Evolutionary conservation across 345 rosid species (phyloP).

Genomic region (Gossypium bickii): DNA sequence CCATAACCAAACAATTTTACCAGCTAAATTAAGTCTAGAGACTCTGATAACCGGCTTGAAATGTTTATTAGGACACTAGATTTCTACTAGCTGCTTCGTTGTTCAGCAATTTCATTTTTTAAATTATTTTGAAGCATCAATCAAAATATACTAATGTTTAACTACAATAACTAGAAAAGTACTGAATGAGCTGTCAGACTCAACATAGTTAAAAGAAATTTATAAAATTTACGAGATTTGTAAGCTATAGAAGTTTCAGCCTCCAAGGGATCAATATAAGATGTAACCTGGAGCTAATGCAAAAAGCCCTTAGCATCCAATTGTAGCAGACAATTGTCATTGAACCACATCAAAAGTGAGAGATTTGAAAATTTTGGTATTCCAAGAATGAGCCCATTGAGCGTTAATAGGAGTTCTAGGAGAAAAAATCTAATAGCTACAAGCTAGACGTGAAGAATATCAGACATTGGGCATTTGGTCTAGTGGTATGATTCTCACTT

Average conservation of each 20-base stretch:
- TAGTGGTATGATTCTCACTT: too few species aligned
- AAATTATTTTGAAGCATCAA: neutral
- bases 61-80: neutral
- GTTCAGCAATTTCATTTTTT: neutral
- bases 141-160: neutral
- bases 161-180: neutral
- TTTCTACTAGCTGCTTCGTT: neutral
- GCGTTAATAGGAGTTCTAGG: neutral
- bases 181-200: neutral
- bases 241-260: too few species aligned
- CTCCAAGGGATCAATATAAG: neutral
- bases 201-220: neutral
- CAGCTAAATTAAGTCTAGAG: neutral
- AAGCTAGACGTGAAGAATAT: neutral
- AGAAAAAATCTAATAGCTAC: neutral
- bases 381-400: neutral
- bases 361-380: neutral
- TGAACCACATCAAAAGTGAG: neutral
- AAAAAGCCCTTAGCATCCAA: neutral
- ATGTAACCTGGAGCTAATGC: neutral
- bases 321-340: neutral
- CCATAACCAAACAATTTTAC: neutral
- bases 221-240: neutral
- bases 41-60: neutral
- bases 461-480: conserved; percentile 32